These are phyloP conservation scores for Ustilago crameri DNA, from an alignment of 1,284 basidiomycete species.

Conservation along the genomic window DNA sequence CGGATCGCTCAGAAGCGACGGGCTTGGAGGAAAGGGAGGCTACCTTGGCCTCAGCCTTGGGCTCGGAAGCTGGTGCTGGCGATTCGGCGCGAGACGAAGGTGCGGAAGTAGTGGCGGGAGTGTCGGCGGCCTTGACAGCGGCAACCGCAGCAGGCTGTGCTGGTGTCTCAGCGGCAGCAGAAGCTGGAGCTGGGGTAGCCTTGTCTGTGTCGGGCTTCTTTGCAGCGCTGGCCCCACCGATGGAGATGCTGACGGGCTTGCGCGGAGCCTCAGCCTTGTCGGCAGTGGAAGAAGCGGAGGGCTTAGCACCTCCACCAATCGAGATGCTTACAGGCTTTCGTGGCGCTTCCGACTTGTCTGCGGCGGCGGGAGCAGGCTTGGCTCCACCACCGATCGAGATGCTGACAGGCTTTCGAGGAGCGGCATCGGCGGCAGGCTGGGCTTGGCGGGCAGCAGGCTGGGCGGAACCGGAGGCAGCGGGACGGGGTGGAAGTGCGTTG, in stretches of 20 bases:
- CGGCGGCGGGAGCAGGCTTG: constrained; percentile 30
- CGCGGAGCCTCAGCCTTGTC: constrained; percentile 37
- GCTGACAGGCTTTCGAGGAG: constrained; percentile 62
- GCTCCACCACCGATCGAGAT: constrained; percentile 65
- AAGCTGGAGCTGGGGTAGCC: constrained; percentile 27
- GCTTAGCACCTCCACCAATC: constrained; percentile 52
- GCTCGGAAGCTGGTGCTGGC: constrained; percentile 37
- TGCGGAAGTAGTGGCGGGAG: constrained; percentile 26
- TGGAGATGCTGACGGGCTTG: constrained; percentile 57
- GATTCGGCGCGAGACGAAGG: constrained; percentile 53
- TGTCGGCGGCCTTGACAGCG: constrained; percentile 47
- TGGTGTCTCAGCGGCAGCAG: constrained; percentile 24
- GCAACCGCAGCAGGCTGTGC: constrained; percentile 44
- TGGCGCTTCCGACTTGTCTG: constrained; percentile 26
- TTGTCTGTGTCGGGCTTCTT: constrained; percentile 37
- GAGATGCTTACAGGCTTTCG: constrained; percentile 61
- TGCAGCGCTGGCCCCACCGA: constrained; percentile 52
- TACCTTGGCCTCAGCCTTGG: constrained; percentile 43
- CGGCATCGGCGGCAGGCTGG: constrained; percentile 22
- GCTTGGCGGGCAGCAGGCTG: constrained; percentile 36
- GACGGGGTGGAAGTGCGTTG: constrained; percentile 45
- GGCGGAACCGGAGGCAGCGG: constrained; percentile 39
- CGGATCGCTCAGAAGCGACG: constrained; percentile 56
- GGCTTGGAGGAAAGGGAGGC: constrained; percentile 33
- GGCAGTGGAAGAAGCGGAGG: constrained; percentile 26